phyloP scores from a whole-genome alignment of 139 green algal genomes.

The Desmodesmus armatus region DNA sequence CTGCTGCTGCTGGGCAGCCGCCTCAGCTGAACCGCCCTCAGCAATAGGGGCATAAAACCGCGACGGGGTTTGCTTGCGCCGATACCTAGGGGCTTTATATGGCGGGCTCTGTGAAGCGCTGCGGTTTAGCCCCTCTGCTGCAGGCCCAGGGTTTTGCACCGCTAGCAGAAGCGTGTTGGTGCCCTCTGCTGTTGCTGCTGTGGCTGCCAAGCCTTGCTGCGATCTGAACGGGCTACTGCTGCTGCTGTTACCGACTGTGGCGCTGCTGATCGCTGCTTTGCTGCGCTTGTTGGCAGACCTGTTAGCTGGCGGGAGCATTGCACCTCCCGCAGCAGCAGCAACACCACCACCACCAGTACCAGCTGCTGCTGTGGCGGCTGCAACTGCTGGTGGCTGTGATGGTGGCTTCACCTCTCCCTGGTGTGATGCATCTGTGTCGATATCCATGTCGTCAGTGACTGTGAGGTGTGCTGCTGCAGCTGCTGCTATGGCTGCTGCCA shows the following conservation, averaged over 20 bases:
- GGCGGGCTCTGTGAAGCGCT: constrained; percentile 40
- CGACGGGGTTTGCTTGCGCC: constrained; percentile 8
- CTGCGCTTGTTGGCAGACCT: no score
- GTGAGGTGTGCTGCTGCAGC: not conserved
- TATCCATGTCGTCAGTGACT: not conserved
- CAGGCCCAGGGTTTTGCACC: not conserved
- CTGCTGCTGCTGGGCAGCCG: not conserved
- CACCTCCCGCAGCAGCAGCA: no score
- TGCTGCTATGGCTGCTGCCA: constrained; percentile 10
- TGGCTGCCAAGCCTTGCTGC: not conserved
- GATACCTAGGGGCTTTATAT: constrained; percentile 44
- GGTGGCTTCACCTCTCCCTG: not conserved
- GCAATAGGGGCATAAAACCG: not conserved
- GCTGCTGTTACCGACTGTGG: not conserved
- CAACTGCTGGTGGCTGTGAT: not conserved
- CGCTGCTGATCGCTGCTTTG: no score
- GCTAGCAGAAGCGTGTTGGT: no score
- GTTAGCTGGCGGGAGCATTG: no score
- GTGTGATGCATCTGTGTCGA: not conserved
- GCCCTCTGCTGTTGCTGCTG: not conserved
- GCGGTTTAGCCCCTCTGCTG: not conserved
- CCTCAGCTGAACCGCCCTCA: constrained; percentile 16
- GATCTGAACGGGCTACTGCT: not conserved
- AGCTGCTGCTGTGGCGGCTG: constrained; percentile 24
- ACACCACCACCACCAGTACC: not conserved